These are phyloP conservation scores for Umbelopsis sp. DNA, from an alignment of 192 early-diverging fungal species.

Conservation along the genomic window DNA sequence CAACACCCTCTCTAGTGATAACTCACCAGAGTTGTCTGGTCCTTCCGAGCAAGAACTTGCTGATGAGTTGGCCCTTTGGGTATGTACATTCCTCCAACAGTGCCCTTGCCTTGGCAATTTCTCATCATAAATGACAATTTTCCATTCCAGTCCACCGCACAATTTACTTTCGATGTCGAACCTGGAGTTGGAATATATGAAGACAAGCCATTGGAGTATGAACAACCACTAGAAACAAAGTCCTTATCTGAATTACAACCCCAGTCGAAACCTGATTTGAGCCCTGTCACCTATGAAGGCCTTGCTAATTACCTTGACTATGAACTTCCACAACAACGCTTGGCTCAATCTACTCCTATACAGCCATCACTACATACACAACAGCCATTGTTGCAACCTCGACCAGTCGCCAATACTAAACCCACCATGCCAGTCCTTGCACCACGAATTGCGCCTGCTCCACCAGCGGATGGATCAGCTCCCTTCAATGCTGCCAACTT, in stretches of 20 bases:
- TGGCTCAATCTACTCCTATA: conserved; percentile 7
- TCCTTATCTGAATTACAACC: conserved; percentile 4
- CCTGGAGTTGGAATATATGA: conserved; percentile 52
- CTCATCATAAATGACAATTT: not conserved
- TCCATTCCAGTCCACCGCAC: conserved; percentile 53
- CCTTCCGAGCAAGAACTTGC: conserved; percentile 63
- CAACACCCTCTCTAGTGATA: not conserved
- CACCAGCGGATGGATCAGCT: conserved; percentile 4
- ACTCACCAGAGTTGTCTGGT: conserved; percentile 35
- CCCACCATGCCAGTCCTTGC: conserved; percentile 21
- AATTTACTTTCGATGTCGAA: conserved; percentile 71
- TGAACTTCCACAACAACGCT: conserved; percentile 36
- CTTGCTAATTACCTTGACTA: conserved; percentile 41
- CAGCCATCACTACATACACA: not conserved
- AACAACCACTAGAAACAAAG: not conserved
- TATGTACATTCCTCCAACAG: conserved; percentile 9
- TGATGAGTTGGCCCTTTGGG: conserved; percentile 73
- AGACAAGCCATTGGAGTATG: conserved; percentile 24
- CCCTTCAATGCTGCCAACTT: conserved; percentile 25
- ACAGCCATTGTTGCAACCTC: not conserved
- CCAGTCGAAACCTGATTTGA: conserved; percentile 6
- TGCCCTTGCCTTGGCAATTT: too few species aligned
- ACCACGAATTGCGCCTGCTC: conserved; percentile 20
- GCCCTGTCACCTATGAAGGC: conserved; percentile 34
- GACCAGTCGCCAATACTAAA: not conserved